Evolutionary conservation across 768 basidiomycete genomes (phyloP), one percentile per base, ranked within the genome.

Genomic region (Boletellus sp.): DNA sequence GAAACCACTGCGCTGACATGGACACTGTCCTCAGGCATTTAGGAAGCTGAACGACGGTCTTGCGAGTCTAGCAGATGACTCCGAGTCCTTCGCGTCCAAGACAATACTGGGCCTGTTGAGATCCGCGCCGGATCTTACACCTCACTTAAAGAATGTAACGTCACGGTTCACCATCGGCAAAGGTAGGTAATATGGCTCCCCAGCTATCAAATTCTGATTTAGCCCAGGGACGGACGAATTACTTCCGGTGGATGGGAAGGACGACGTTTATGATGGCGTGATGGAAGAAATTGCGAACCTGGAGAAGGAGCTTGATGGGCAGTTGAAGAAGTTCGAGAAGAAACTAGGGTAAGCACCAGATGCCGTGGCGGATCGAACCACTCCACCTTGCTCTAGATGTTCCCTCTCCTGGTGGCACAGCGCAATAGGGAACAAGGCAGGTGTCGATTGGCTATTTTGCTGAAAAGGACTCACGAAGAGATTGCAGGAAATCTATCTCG

Each of bases 401-500:
- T 69, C 76, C 24, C 56, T 85, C 49, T 69, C 66, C 28, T 88
- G 77, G 70, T 85, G 85, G 84, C 83, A 96, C 58, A 93, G 90
- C 55, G 79, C 82, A 3, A 74, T 76, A 43, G 94, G 94, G 6
- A 90, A 84, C 44, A 95, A 95, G 76, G 90, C 83, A 44, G 39
- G 49, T 38, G 32, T 42, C 19, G 11, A 24, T 39, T 20, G 9
- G 10, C 33, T 38, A 17, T 45, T 26, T 24, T 28, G 33, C 11
- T 34, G 42, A 43, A 38, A 23, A 11, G 16, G 48, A 26, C 34
- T 52, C 13, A 56, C 19, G 43, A 31, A 47, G 45, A 34, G n/a
- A 28, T 19, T 38, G 16, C 53, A 94, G 87, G 94, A 97, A 64
- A 94, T 96, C 31, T 95, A 92, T 65, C 79, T 94, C 8, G 75